Conservation (phyloP, 2,329 filamentous ascomycete genomes). For the Cercospora berteroae region DNA sequence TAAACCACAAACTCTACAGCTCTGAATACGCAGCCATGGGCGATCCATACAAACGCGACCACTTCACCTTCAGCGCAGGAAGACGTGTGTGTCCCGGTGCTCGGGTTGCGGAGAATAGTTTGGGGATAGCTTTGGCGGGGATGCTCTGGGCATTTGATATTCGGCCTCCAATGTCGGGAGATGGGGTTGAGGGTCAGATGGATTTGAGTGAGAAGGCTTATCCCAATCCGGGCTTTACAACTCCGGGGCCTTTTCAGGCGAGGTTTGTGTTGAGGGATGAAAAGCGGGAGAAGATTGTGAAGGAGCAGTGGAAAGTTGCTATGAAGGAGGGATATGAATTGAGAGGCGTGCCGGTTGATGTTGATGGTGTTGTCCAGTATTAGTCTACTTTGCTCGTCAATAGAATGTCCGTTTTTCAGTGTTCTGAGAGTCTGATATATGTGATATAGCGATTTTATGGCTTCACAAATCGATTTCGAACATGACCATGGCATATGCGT, state of each 20-base stretch:
- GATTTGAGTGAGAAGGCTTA: background rate
- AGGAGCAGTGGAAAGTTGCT: background rate
- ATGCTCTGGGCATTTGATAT: background rate
- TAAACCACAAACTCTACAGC: background rate
- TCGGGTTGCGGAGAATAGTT: background rate
- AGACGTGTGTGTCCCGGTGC: background rate
- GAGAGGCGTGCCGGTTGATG: background rate
- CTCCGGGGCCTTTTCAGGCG: background rate
- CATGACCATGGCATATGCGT: background rate
- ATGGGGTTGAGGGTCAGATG: background rate
- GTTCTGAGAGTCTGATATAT: too few relatives aligned
- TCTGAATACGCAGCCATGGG: background rate
- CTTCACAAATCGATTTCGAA: background rate
- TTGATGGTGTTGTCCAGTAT: conserved; percentile 4
- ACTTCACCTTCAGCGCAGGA: background rate
- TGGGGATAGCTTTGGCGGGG: background rate
- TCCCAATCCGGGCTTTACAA: background rate
- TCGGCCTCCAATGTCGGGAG: background rate
- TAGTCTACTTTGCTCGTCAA: background rate
- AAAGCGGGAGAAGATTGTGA: background rate
- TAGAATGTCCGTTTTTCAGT: too few relatives aligned
- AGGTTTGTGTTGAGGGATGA: background rate
- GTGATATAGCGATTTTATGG: background rate
- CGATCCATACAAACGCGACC: background rate
- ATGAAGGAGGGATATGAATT: background rate